Evolutionary conservation across 2,329 filamentous ascomycete species (phyloP).

Genomic region (Cadophora sp.): DNA sequence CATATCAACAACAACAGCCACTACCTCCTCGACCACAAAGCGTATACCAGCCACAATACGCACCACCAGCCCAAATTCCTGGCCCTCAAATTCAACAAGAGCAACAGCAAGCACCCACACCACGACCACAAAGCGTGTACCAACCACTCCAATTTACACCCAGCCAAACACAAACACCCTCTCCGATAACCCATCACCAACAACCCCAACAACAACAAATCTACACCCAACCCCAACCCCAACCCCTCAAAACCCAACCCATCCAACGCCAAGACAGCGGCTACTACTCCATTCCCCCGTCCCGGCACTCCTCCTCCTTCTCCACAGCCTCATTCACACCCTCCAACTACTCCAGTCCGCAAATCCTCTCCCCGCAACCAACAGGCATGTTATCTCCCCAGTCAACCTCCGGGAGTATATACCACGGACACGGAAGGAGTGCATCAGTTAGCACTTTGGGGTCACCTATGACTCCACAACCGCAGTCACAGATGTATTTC

Average conservation of each 20-base stretch:
- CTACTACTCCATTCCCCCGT: slow-evolving; percentile 48
- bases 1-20: not conserved
- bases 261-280: slow-evolving; percentile 50
- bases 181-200: slow-evolving; percentile 2
- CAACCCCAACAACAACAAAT: not conserved
- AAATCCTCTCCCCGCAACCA: slow-evolving; percentile 10
- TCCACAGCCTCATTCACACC: slow-evolving; percentile 48
- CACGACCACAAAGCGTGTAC: slow-evolving; percentile 35
- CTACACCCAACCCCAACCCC: slow-evolving; percentile 45
- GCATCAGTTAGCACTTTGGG: slow-evolving; percentile 9
- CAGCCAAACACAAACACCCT: slow-evolving; percentile 27
- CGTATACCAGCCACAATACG: slow-evolving; percentile 10
- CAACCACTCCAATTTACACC: slow-evolving; percentile 10
- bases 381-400: slow-evolving; percentile 25
- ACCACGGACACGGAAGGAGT: slow-evolving; percentile 6
- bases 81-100: not conserved
- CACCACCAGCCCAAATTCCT: not conserved
- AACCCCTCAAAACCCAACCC: slow-evolving; percentile 41
- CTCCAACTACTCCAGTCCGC: slow-evolving; percentile 44
- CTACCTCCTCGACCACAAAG: slow-evolving; percentile 2
- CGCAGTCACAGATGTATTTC: slow-evolving; percentile 25
- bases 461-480: slow-evolving; percentile 22
- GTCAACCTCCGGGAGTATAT: slow-evolving; percentile 21
- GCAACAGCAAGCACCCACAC: slow-evolving; percentile 8
- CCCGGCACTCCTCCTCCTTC: slow-evolving; percentile 23